Conservation (phyloP, 352 stramenopile species). For the Globisporangium mamillatum region DNA sequence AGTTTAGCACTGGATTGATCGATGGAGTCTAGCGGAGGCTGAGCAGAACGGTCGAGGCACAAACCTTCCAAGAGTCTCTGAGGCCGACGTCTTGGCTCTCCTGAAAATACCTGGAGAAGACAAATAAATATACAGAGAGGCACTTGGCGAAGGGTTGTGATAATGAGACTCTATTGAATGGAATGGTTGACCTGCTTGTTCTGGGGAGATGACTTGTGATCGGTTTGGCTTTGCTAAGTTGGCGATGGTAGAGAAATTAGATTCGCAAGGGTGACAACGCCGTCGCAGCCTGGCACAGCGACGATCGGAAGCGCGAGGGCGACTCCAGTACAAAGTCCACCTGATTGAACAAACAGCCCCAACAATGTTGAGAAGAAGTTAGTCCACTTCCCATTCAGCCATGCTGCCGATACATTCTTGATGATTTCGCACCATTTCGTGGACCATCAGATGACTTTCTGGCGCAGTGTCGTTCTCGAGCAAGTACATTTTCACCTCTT, state of each 20-base stretch:
- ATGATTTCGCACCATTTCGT: constrained; percentile 45
- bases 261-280: constrained; percentile 14
- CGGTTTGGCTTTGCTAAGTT: too few relatives aligned
- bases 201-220: neutral
- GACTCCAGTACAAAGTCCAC: constrained; percentile 67
- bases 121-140: neutral
- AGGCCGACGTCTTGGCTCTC: too few relatives aligned
- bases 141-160: neutral
- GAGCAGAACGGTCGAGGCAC: neutral
- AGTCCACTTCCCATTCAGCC: neutral
- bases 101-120: neutral
- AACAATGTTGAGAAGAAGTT: neutral
- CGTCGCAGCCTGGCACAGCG: constrained; percentile 53
- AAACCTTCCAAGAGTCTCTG: neutral
- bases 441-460: constrained; percentile 37
- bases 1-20: neutral
- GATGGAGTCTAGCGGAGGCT: neutral
- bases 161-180: constrained; percentile 4
- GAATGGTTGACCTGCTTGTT: neutral
- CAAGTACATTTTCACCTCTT: constrained; percentile 55
- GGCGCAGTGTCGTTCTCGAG: constrained; percentile 34
- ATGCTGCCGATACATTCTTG: neutral
- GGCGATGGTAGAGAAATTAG: neutral
- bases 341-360: constrained; percentile 20
- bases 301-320: constrained; percentile 54